Conservation (phyloP, 139 green algal genomes). For the Chlorella ohadii region DNA sequence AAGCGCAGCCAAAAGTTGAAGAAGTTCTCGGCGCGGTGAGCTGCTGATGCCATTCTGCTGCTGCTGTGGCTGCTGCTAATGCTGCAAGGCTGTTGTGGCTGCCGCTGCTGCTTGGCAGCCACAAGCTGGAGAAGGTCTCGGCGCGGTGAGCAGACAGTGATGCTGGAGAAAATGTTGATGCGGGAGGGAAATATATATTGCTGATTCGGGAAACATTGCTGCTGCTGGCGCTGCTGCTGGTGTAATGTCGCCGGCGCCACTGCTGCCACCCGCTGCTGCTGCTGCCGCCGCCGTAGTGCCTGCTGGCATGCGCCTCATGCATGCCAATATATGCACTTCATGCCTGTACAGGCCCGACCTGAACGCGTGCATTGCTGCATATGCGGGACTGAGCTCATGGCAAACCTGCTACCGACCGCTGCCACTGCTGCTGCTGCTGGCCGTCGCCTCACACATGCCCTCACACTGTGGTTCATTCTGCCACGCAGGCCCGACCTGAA, state of each 20-base stretch:
- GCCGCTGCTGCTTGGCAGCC: too few relatives aligned
- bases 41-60: neutral
- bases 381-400: too few relatives aligned
- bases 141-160: too few relatives aligned
- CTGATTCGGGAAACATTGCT: too few relatives aligned
- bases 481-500: constrained; percentile 67
- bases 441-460: neutral
- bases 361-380: constrained; percentile 72
- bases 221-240: neutral
- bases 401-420: too few relatives aligned
- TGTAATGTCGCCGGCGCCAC: neutral
- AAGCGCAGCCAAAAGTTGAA: constrained; percentile 67
- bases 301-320: too few relatives aligned
- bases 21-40: constrained; percentile 48
- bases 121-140: too few relatives aligned
- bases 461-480: neutral
- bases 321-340: too few relatives aligned
- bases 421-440: too few relatives aligned
- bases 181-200: too few relatives aligned
- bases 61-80: neutral
- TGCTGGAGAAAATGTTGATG: too few relatives aligned
- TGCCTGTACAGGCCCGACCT: neutral
- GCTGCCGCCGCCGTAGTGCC: neutral
- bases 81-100: neutral
- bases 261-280: neutral